Evolutionary conservation across 192 early-diverging fungal genomes (phyloP).

Genomic region (Mortierella claussenii): DNA sequence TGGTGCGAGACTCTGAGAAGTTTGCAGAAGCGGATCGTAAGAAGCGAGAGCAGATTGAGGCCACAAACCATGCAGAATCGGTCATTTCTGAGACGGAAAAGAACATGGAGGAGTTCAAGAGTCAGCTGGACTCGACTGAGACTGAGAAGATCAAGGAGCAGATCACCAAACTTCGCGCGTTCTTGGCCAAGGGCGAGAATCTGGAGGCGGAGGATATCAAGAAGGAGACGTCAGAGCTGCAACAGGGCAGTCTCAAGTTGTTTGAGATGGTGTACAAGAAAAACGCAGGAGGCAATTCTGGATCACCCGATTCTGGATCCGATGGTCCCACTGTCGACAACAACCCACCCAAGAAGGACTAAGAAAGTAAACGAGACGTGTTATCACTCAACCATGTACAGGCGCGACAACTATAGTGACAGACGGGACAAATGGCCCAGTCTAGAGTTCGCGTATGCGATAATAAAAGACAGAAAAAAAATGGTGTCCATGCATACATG

Average conservation of each 20-base stretch:
- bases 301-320: constrained; percentile 20
- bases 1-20: constrained; percentile 92
- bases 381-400: too few relatives aligned
- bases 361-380: too few relatives aligned
- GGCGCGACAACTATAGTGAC: too few relatives aligned
- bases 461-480: too few relatives aligned
- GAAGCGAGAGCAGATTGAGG: constrained; percentile 95
- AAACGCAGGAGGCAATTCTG: constrained; percentile 8
- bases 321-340: constrained; percentile 52
- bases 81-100: constrained; percentile 95
- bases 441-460: too few relatives aligned
- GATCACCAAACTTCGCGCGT: constrained; percentile 84
- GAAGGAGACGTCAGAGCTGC: constrained; percentile 84
- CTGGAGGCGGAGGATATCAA: constrained; percentile 89
- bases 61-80: constrained; percentile 91
- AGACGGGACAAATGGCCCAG: too few relatives aligned
- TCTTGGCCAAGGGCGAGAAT: constrained; percentile 77
- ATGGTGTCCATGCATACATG: too few relatives aligned
- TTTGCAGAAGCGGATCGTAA: constrained; percentile 93
- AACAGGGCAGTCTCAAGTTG: constrained; percentile 92
- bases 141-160: constrained; percentile 85
- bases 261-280: constrained; percentile 99
- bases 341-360: constrained; percentile 49
- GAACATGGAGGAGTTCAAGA: constrained; percentile 96
- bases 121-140: constrained; percentile 90